Conservation (phyloP, 2,329 filamentous ascomycete genomes). For the Alternaria sp. region DNA sequence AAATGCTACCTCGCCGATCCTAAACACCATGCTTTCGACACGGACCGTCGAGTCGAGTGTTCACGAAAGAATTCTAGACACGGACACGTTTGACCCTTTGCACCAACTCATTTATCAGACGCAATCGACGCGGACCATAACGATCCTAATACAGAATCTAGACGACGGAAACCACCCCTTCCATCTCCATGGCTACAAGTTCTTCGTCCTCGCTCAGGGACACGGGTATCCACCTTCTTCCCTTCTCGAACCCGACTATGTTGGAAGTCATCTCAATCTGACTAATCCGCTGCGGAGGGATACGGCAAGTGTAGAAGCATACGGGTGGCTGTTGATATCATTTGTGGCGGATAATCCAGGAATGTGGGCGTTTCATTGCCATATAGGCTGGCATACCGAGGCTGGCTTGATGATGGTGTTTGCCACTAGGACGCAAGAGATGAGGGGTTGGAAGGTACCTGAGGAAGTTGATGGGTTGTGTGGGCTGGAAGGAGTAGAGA, state of each 20-base stretch:
- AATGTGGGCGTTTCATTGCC: conserved; percentile 72
- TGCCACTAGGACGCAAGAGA: conserved; percentile 58
- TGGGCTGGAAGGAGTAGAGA: conserved; percentile 50
- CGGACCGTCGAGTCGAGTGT: conserved; percentile 44
- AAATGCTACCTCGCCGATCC: conserved; percentile 58
- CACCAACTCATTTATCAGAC: conserved; percentile 43
- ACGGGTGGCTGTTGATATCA: conserved; percentile 72
- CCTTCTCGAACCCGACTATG: conserved; percentile 63
- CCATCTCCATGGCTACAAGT: conserved; percentile 55
- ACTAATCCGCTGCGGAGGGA: conserved; percentile 68
- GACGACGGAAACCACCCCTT: conserved; percentile 46
- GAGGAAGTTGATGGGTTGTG: conserved; percentile 59
- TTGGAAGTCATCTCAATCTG: conserved; percentile 37
- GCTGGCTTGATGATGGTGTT: conserved; percentile 64
- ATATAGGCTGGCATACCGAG: conserved; percentile 69
- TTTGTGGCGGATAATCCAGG: conserved; percentile 72
- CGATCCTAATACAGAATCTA: conserved; percentile 48
- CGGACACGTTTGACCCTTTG: conserved; percentile 28
- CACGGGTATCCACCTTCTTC: conserved; percentile 57
- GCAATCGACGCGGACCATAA: conserved; percentile 40
- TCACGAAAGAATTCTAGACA: conserved; percentile 18
- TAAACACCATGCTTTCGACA: conserved; percentile 63
- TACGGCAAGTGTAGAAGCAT: conserved; percentile 70
- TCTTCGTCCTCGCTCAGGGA: conserved; percentile 10
- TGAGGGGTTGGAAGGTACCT: conserved; percentile 57